Evolutionary conservation across 305 asterid genomes (phyloP), one percentile per base, ranked within the genome.

Genomic region (Fraxinus angustifolia): DNA sequence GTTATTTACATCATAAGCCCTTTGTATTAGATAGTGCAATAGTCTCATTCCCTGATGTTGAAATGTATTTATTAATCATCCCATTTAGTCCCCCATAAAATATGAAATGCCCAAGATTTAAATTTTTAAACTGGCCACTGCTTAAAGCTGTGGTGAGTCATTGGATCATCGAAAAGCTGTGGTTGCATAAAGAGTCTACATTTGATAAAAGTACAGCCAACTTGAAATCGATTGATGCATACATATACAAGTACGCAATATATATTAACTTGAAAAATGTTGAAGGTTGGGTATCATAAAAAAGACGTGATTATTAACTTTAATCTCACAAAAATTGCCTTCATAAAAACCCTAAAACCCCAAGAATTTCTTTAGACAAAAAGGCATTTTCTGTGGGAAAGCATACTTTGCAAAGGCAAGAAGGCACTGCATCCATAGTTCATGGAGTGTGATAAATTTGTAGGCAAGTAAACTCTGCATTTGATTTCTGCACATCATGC

Each of bases 1-100:
- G 90, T 82, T 80, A 84, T 73, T 31, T 77, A 83, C 14, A 78
- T 87, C 73, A 87, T 85, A 87, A 88, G 45, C 58, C 77, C 88
- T 85, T 88, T 85, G 79, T 12, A 80, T 53, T 8, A 79, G n/a
- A 85, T 81, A 83, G 87, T 83, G 84, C 60, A 77, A 58, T 84
- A 68, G 38, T 50, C 75, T 45, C 53, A 23, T 77, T 79, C 62
- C 75, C 77, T 79, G 77, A 80, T 83, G 79, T 83, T 82, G 87
- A 82, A 81, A 84, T 84, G 67, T 78, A 78, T 83, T 88, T 71
- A 33, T 71, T 85, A 38, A 81, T 75, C 86, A 80, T 70, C 80
- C 84, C 81, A 83, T 77, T 77, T 78, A 80, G 84, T 82, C 76
- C 84, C 89, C 87, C 86, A 65, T 73, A 77, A 80, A 79, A 81